Evolutionary conservation across 192 early-diverging fungal genomes (phyloP).

Genomic region (Coemansia sp.): DNA sequence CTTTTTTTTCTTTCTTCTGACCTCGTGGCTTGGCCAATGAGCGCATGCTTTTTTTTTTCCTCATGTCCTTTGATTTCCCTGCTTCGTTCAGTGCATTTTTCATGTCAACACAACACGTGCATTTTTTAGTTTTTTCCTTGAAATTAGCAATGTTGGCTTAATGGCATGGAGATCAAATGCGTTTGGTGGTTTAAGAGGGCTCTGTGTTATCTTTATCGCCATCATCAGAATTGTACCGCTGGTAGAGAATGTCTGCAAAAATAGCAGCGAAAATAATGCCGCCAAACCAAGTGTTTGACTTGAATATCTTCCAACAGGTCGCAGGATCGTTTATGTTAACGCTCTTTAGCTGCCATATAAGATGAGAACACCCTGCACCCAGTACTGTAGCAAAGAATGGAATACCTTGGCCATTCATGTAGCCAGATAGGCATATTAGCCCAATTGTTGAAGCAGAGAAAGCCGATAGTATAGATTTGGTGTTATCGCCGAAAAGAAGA

Average conservation of each 20-base stretch:
- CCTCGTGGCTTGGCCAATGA: too few species aligned
- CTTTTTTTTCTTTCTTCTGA: too few species aligned
- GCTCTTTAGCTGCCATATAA: conserved; percentile 78
- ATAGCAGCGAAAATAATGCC: conserved; percentile 73
- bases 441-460: conserved; percentile 73
- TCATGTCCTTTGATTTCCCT: too few species aligned
- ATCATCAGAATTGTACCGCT: not conserved
- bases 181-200: too few species aligned
- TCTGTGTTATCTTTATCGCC: not conserved
- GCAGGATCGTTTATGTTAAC: conserved; percentile 66
- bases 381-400: conserved; percentile 74
- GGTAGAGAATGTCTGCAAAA: conserved; percentile 59
- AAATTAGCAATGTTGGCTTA: too few species aligned
- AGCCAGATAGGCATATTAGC: conserved; percentile 71
- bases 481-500: conserved; percentile 74
- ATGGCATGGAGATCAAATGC: too few species aligned
- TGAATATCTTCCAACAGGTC: conserved; percentile 77
- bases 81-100: too few species aligned
- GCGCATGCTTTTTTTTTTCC: too few species aligned
- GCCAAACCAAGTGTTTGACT: conserved; percentile 79
- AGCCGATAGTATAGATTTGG: conserved; percentile 64
- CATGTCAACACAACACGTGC: too few species aligned
- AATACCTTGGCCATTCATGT: conserved; percentile 73
- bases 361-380: conserved; percentile 70
- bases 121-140: too few species aligned